These are phyloP conservation scores for Plasmodium gonderi DNA, from an alignment of 169 alveolate genomes.

Conservation along the genomic window DNA sequence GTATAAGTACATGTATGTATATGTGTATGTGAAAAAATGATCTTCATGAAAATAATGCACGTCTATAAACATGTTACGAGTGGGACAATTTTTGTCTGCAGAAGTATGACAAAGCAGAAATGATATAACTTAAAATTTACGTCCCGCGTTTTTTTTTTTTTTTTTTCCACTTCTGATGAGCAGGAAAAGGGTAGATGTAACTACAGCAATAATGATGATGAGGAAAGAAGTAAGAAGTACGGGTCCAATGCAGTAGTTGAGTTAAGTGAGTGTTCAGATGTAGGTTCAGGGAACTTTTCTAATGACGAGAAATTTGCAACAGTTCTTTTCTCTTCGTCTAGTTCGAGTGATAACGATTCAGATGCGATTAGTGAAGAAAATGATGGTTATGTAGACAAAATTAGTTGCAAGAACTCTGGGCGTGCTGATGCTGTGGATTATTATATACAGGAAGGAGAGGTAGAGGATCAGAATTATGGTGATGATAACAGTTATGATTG, in stretches of 20 bases:
- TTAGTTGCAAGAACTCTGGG: not conserved
- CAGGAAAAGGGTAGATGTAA: constrained; percentile 31
- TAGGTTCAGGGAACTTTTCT: constrained; percentile 2
- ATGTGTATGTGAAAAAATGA: not conserved
- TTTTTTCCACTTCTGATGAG: not conserved
- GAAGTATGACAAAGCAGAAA: too few species aligned
- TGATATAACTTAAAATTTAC: not conserved
- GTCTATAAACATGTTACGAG: not conserved
- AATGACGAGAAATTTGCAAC: constrained; percentile 20
- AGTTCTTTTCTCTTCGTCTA: constrained; percentile 28
- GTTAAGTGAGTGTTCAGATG: constrained; percentile 12
- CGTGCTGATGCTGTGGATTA: not conserved
- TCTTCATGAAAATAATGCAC: too few species aligned
- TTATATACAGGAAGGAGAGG: not conserved
- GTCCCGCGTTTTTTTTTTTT: too few species aligned
- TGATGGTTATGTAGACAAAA: not conserved
- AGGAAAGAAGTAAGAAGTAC: constrained; percentile 19
- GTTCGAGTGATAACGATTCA: constrained; percentile 15
- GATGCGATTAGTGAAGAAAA: not conserved
- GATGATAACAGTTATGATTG: too few species aligned
- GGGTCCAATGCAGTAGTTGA: not conserved
- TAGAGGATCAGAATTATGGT: not conserved
- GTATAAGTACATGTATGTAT: not conserved
- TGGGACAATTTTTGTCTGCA: not conserved
- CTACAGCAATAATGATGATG: constrained; percentile 17